Evolutionary conservation across 441 rosid species (phyloP).

Genomic region (Adansonia grandidieri): DNA sequence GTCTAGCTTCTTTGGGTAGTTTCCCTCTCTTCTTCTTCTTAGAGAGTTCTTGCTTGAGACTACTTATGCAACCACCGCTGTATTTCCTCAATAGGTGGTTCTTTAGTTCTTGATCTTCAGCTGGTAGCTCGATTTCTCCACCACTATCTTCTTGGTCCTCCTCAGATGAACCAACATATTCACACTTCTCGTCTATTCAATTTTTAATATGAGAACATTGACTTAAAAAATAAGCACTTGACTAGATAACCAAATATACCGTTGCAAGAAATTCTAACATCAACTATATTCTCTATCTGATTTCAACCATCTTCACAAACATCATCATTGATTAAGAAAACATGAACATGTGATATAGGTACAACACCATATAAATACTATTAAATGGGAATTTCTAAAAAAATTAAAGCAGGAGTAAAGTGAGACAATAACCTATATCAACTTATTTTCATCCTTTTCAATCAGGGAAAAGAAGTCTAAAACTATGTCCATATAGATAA

Average conservation of each 20-base stretch:
- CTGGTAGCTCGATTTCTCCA: constrained; percentile 76
- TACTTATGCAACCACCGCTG: constrained; percentile 90
- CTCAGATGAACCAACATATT: constrained; percentile 80
- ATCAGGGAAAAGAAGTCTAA: not conserved
- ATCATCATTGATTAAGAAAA: not conserved
- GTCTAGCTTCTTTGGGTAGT: constrained; percentile 96
- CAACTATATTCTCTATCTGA: not conserved
- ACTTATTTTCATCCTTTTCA: not conserved
- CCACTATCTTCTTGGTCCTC: constrained; percentile 89
- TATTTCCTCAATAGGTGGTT: constrained; percentile 86
- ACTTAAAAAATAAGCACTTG: not conserved
- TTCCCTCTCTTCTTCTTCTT: constrained; percentile 99
- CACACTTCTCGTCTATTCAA: constrained; percentile 80
- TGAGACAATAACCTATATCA: not conserved
- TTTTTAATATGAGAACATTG: not conserved
- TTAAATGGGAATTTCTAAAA: too few relatives aligned
- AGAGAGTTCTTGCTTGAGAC: constrained; percentile 92
- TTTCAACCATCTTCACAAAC: not conserved
- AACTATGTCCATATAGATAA: not conserved
- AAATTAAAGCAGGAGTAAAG: not conserved
- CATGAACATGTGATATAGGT: not conserved
- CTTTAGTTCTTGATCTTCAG: constrained; percentile 89
- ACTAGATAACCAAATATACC: not conserved
- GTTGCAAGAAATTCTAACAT: not conserved
- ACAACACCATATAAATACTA: too few relatives aligned